Evolutionary conservation across 768 basidiomycete species (phyloP).

Genomic region (Cystofilobasidium ferigula): DNA sequence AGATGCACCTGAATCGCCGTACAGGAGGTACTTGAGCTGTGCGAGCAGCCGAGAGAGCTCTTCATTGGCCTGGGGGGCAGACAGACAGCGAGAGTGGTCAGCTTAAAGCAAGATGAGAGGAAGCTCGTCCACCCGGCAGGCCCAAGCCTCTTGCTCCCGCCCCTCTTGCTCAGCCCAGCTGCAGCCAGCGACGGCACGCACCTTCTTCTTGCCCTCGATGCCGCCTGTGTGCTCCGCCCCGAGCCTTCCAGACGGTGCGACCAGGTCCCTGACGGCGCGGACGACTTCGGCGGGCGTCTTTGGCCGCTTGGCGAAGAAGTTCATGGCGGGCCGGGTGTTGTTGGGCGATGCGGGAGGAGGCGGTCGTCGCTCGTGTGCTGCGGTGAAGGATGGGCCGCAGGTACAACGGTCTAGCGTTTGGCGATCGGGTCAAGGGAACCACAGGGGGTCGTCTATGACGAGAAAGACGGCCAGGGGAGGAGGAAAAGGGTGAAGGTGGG

Average conservation of each 20-base stretch:
- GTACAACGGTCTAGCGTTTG: no score
- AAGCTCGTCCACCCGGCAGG: neutral
- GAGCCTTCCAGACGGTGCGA: constrained; percentile 13
- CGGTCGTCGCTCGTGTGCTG: neutral
- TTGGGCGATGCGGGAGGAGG: constrained; percentile 6
- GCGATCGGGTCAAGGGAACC: no score
- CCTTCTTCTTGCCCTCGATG: constrained; percentile 69
- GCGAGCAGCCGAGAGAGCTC: constrained; percentile 81
- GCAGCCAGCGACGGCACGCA: constrained; percentile 37
- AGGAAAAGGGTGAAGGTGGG: no score
- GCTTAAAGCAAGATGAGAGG: neutral
- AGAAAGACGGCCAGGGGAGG: no score
- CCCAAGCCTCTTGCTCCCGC: no score
- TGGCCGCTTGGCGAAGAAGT: constrained; percentile 24
- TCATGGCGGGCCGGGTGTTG: constrained; percentile 9
- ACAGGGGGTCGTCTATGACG: no score
- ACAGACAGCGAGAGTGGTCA: neutral
- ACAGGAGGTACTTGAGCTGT: constrained; percentile 76
- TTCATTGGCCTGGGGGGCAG: constrained; percentile 68
- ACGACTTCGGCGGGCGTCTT: constrained; percentile 25
- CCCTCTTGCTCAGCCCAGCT: no score
- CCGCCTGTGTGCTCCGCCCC: constrained; percentile 4
- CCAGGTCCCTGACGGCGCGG: constrained; percentile 18
- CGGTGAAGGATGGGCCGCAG: no score
- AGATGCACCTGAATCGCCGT: constrained; percentile 70